Evolutionary conservation across 2,329 filamentous ascomycete genomes (phyloP).

Genomic region (Endothia cerciana): DNA sequence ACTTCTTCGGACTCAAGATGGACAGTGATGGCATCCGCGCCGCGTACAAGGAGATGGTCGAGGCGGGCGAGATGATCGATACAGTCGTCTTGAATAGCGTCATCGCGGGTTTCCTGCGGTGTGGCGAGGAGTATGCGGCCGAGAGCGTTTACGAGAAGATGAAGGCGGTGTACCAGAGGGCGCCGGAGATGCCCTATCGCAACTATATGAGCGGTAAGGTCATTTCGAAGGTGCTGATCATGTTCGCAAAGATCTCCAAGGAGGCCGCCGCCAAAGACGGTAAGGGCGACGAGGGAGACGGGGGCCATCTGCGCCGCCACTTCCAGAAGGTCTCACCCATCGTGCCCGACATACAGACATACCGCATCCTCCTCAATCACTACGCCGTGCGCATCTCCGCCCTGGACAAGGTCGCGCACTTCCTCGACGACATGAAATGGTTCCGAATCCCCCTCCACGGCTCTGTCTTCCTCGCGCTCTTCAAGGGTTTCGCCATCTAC

Average conservation of each 20-base stretch:
- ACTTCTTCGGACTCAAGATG: slow-evolving; percentile 76
- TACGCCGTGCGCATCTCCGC: slow-evolving; percentile 72
- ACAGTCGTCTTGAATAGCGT: slow-evolving; percentile 85
- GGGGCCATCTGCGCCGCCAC: slow-evolving; percentile 48
- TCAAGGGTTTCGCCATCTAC: slow-evolving; percentile 79
- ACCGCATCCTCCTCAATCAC: slow-evolving; percentile 77
- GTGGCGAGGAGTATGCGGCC: slow-evolving; percentile 76
- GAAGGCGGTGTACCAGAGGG: slow-evolving; percentile 62
- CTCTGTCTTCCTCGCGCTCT: slow-evolving; percentile 77
- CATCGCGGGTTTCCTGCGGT: slow-evolving; percentile 75
- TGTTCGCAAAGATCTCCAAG: slow-evolving; percentile 59
- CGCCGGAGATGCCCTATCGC: slow-evolving; percentile 45
- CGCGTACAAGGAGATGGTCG: slow-evolving; percentile 82
- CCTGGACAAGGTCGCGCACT: slow-evolving; percentile 68
- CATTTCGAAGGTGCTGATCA: slow-evolving; percentile 60
- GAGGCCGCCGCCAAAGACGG: slow-evolving; percentile 47
- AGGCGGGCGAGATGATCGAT: slow-evolving; percentile 85
- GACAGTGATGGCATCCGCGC: slow-evolving; percentile 75
- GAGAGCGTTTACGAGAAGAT: slow-evolving; percentile 83
- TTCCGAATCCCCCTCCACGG: slow-evolving; percentile 72
- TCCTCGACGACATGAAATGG: slow-evolving; percentile 79
- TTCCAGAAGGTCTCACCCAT: slow-evolving; percentile 68
- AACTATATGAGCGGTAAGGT: slow-evolving; percentile 53
- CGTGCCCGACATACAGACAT: slow-evolving; percentile 77
- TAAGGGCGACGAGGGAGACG: not conserved